Conservation (phyloP, 768 basidiomycete genomes). For the Paxillus involutus region DNA sequence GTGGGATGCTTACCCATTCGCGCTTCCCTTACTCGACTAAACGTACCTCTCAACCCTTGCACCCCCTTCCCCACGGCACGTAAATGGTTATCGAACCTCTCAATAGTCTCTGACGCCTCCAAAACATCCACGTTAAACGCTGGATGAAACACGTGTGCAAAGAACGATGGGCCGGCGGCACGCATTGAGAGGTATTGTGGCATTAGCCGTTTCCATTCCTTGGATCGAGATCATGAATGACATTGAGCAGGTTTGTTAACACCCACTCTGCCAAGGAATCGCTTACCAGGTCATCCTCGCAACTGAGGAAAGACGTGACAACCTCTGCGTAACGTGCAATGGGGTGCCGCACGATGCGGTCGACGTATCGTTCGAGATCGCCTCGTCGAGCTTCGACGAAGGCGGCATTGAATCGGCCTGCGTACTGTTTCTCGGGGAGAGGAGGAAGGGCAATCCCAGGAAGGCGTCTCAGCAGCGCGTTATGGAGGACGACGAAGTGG, state of each 20-base stretch:
- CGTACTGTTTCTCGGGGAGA: slow-evolving; percentile 83
- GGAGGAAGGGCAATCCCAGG: slow-evolving; percentile 80
- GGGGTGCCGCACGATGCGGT: slow-evolving; percentile 69
- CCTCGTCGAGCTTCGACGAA: slow-evolving; percentile 82
- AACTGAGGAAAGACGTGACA: slow-evolving; percentile 75
- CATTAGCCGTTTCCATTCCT: slow-evolving; percentile 74
- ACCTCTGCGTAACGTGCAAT: slow-evolving; percentile 78
- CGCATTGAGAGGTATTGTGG: slow-evolving; percentile 60
- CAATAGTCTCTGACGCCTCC: slow-evolving; percentile 59
- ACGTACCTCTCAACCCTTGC: slow-evolving; percentile 61
- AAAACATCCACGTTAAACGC: slow-evolving; percentile 79
- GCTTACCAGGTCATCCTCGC: slow-evolving; percentile 73
- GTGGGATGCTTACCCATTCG: slow-evolving; percentile 52
- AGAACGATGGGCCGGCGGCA: slow-evolving; percentile 74
- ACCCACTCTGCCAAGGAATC: background rate
- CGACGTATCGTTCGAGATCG: slow-evolving; percentile 79
- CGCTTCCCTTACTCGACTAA: slow-evolving; percentile 62
- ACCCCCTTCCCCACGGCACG: slow-evolving; percentile 68
- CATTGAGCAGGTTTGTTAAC: background rate
- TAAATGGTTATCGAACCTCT: slow-evolving; percentile 65
- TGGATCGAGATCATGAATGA: slow-evolving; percentile 2
- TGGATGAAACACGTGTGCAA: slow-evolving; percentile 79
- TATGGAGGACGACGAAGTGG: slow-evolving; percentile 78
- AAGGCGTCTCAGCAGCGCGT: slow-evolving; percentile 63
- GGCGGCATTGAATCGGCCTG: slow-evolving; percentile 75